phyloP scores from a whole-genome alignment of 352 stramenopile species.

The Phytopythium oedochilum region DNA sequence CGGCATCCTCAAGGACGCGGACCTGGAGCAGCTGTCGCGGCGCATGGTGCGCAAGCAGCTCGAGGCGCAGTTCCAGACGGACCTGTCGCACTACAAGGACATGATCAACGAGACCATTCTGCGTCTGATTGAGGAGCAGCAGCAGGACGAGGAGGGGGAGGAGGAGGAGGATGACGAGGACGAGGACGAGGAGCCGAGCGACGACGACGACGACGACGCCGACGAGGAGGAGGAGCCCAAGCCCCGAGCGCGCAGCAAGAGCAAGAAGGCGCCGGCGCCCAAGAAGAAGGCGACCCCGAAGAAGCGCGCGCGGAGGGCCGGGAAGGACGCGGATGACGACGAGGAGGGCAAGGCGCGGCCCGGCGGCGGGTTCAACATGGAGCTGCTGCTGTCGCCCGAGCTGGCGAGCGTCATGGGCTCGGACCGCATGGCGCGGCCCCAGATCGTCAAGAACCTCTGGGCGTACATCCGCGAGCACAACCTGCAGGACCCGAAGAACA shows the following conservation, averaged over 20 bases:
- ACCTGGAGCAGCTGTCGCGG: slow-evolving; percentile 82
- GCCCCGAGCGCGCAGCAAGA: slow-evolving; percentile 23
- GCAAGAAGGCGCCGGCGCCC: slow-evolving; percentile 13
- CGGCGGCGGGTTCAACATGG: slow-evolving; percentile 65
- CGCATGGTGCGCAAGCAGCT: slow-evolving; percentile 88
- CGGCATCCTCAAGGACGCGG: slow-evolving; percentile 69
- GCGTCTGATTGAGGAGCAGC: slow-evolving; percentile 77
- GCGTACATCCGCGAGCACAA: slow-evolving; percentile 94
- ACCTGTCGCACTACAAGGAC: slow-evolving; percentile 79
- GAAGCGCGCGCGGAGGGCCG: slow-evolving; percentile 47
- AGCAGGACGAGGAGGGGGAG: slow-evolving; percentile 56
- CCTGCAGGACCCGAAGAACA: slow-evolving; percentile 94
- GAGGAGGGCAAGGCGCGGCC: slow-evolving; percentile 15
- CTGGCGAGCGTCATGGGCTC: slow-evolving; percentile 79
- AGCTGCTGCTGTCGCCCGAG: slow-evolving; percentile 72
- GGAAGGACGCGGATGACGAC: slow-evolving; percentile 13
- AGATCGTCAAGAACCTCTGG: slow-evolving; percentile 96
- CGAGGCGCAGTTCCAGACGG: slow-evolving; percentile 67
- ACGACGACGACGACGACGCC: slow-evolving; percentile 26
- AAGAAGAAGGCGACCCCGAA: slow-evolving; percentile 59
- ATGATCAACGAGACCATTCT: slow-evolving; percentile 82
- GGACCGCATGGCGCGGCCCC: slow-evolving; percentile 83
- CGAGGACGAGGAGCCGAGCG: slow-evolving; percentile 39
- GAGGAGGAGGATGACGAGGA: slow-evolving; percentile 29
- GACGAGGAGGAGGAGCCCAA: slow-evolving; percentile 5